A percentile compares a stretch with the other conserved stretches of the same genome.
Conservation (phyloP, 306 rosid species). For the Inga leiocalycina region DNA sequence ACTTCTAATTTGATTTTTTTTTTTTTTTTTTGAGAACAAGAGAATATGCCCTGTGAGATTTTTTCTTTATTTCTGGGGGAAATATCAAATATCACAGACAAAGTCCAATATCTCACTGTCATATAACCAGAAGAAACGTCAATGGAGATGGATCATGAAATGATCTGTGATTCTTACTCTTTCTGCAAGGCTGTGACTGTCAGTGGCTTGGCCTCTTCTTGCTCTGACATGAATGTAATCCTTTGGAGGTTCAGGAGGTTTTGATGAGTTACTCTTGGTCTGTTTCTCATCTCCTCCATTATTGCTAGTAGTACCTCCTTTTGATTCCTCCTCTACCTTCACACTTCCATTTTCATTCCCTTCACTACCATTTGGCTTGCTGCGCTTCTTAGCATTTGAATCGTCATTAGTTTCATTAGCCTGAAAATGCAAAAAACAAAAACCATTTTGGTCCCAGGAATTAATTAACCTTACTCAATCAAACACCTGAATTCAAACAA, state of each 20-base stretch:
- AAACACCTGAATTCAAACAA: conserved; percentile 11
- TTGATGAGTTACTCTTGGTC: conserved; percentile 54
- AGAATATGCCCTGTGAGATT: background rate
- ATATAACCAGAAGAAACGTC: background rate
- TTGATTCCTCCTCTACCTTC: conserved; percentile 65
- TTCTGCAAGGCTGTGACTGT: conserved; percentile 98
- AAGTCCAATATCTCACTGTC: background rate
- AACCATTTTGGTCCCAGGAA: conserved; percentile 21
- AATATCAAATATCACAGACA: background rate
- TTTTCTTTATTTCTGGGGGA: background rate
- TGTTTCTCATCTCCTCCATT: conserved; percentile 59
- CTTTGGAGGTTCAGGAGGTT: conserved; percentile 77
- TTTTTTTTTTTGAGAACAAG: background rate
- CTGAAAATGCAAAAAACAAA: conserved; percentile 31
- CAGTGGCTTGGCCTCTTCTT: conserved; percentile 98
- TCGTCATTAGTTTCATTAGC: conserved; percentile 51
- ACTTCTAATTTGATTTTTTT: background rate
- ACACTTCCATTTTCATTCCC: conserved; percentile 43
- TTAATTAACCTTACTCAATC: background rate
- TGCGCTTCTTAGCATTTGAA: conserved; percentile 60
- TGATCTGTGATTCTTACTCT: conserved; percentile 58
- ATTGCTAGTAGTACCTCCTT: conserved; percentile 35
- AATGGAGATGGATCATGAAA: background rate
- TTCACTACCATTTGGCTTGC: conserved; percentile 53
- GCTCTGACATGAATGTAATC: conserved; percentile 99